Percentiles rank a stretch among this genome's conserved stretches.
Conservation (phyloP, 2,329 filamentous ascomycete species). For the Colletotrichum sp. region DNA sequence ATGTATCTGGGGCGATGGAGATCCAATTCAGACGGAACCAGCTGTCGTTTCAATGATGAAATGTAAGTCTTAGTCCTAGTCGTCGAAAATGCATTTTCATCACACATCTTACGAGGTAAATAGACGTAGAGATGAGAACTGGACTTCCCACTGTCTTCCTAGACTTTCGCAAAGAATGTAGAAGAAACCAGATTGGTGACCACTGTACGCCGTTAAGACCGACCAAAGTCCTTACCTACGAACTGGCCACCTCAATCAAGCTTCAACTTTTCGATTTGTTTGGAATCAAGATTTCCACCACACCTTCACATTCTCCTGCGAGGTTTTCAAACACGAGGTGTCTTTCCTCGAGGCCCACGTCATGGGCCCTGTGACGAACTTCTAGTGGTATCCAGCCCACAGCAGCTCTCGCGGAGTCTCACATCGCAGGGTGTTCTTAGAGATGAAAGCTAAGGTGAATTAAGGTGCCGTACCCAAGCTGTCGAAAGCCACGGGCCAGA, state of each 20-base stretch:
- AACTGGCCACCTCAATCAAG: not conserved
- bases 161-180: not conserved
- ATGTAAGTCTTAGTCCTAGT: no score
- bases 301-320: not conserved
- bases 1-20: no score
- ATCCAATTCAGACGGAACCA: no score
- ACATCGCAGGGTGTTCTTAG: not conserved
- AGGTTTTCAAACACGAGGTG: accelerated
- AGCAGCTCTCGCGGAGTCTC: no score
- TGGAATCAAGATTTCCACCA: not conserved
- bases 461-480: not conserved
- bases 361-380: not conserved
- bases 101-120: no score
- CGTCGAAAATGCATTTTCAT: no score
- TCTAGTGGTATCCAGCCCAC: not conserved
- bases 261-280: not conserved
- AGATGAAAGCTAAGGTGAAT: not conserved
- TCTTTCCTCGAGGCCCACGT: not conserved
- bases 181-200: not conserved
- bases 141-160: not conserved
- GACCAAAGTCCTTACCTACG: accelerated
- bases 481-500: not conserved
- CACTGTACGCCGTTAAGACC: not conserved
- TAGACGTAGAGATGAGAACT: no score
- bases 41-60: no score